These are phyloP conservation scores for Salix suchowensis DNA, from an alignment of 345 rosid species.

Conservation along the genomic window DNA sequence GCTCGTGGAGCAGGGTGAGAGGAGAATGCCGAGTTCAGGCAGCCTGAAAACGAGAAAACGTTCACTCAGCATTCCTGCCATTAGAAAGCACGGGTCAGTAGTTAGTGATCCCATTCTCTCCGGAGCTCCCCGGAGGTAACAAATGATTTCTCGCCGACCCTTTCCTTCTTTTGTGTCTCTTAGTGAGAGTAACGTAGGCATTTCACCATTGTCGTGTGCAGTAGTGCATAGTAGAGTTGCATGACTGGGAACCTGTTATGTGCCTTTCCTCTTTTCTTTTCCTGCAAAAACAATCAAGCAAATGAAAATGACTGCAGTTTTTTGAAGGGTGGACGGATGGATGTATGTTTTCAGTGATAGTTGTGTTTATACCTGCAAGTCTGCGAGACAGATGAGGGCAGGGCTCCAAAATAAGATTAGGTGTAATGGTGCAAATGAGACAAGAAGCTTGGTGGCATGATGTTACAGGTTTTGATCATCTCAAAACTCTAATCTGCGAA, in stretches of 20 bases:
- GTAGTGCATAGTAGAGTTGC: neutral
- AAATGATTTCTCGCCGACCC: conserved; percentile 2
- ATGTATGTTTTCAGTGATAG: neutral
- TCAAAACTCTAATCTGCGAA: too few species aligned
- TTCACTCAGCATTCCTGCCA: conserved; percentile 77
- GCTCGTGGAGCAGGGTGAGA: conserved; percentile 39
- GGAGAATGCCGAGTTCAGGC: conserved; percentile 27
- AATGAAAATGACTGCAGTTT: neutral
- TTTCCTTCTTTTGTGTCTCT: neutral
- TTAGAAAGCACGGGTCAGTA: conserved; percentile 45
- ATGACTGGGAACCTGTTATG: neutral
- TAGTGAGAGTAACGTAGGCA: neutral
- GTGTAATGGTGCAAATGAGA: neutral
- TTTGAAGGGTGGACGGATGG: neutral
- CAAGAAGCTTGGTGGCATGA: neutral
- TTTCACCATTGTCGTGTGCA: neutral
- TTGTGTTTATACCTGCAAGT: neutral
- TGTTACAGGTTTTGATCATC: too few species aligned
- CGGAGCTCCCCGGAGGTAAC: conserved; percentile 46
- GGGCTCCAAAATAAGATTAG: neutral
- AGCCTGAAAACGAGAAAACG: conserved; percentile 52
- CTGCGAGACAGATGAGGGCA: neutral
- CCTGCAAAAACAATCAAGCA: neutral
- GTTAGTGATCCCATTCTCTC: conserved; percentile 53
- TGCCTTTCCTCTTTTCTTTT: neutral